Evolutionary conservation across 2,329 filamentous ascomycete species (phyloP).

Genomic region (Fusarium verticillioides): DNA sequence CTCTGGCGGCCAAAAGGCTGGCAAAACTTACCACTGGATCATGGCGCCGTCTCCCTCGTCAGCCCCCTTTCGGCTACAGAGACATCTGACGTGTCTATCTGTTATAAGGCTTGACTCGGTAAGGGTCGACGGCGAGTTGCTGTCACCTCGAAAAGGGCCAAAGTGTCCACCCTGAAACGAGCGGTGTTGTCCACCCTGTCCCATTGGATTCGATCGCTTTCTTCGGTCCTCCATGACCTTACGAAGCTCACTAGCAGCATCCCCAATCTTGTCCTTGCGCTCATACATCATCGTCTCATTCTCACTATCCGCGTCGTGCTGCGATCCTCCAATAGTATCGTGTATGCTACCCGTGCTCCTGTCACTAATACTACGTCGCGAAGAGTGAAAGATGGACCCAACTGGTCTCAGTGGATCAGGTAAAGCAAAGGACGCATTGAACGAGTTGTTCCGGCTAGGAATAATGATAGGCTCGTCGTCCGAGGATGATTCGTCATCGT

Average conservation of each 20-base stretch:
- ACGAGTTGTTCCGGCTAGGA: conserved; percentile 66
- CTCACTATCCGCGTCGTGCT: conserved; percentile 64
- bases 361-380: conserved; percentile 61
- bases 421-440: conserved; percentile 65
- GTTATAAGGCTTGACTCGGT: conserved; percentile 59
- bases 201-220: conserved; percentile 52
- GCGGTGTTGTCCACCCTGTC: conserved; percentile 49
- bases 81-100: conserved; percentile 63
- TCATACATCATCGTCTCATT: conserved; percentile 68
- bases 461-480: conserved; percentile 75
- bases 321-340: conserved; percentile 50
- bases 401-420: conserved; percentile 64
- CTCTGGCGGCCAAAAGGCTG: not conserved
- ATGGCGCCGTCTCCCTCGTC: conserved; percentile 65
- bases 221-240: conserved; percentile 66
- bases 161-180: conserved; percentile 48
- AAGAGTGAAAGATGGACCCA: conserved; percentile 59
- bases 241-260: conserved; percentile 69
- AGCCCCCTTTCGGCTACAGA: conserved; percentile 61
- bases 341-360: conserved; percentile 57
- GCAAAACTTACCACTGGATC: conserved; percentile 68
- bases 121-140: conserved; percentile 63
- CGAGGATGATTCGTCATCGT: conserved; percentile 66
- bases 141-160: conserved; percentile 50
- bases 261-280: conserved; percentile 56